A percentile compares a stretch with the other conserved stretches of the same genome.
phyloP scores from a whole-genome alignment of 495 filamentous ascomycete genomes.

The Neurospora sp. region DNA sequence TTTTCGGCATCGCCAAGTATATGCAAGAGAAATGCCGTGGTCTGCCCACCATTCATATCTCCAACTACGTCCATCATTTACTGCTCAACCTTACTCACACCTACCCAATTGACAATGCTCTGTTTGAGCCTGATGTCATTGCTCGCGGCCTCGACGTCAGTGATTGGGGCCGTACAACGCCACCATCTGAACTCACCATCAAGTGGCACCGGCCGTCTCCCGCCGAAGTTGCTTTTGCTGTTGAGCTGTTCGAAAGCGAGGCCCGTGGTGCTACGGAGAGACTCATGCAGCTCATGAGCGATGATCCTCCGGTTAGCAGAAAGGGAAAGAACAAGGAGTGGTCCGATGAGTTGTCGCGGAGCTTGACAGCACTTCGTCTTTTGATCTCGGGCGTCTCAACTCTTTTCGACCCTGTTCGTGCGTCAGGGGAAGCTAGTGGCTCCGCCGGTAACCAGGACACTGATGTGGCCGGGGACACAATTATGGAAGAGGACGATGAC shows the following conservation, averaged over 20 bases:
- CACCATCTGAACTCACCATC: conserved; percentile 66
- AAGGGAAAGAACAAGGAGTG: conserved; percentile 96
- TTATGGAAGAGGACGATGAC: conserved; percentile 53
- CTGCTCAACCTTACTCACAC: conserved; percentile 92
- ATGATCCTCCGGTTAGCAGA: conserved; percentile 74
- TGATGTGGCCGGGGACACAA: conserved; percentile 33
- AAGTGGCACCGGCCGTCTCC: conserved; percentile 80
- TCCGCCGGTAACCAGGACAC: conserved; percentile 29
- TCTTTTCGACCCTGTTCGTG: conserved; percentile 72
- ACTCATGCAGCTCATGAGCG: conserved; percentile 64
- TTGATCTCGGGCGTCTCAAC: conserved; percentile 79
- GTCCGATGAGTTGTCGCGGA: conserved; percentile 91
- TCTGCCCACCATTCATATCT: conserved; percentile 88
- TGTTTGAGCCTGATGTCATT: conserved; percentile 63
- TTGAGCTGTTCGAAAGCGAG: conserved; percentile 77
- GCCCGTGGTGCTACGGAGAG: conserved; percentile 45
- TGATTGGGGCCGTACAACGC: conserved; percentile 68
- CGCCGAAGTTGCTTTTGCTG: conserved; percentile 77
- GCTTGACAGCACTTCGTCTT: conserved; percentile 74
- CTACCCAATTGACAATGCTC: conserved; percentile 78
- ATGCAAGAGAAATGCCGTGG: conserved; percentile 94
- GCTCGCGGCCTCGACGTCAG: conserved; percentile 43
- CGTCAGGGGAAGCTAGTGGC: conserved; percentile 37
- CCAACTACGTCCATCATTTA: conserved; percentile 97
- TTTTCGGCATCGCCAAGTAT: conserved; percentile 84